Percentiles rank a stretch among this genome's conserved stretches.
Evolutionary conservation across 345 rosid species (phyloP).

Genomic region (Bruguiera gymnorhiza): DNA sequence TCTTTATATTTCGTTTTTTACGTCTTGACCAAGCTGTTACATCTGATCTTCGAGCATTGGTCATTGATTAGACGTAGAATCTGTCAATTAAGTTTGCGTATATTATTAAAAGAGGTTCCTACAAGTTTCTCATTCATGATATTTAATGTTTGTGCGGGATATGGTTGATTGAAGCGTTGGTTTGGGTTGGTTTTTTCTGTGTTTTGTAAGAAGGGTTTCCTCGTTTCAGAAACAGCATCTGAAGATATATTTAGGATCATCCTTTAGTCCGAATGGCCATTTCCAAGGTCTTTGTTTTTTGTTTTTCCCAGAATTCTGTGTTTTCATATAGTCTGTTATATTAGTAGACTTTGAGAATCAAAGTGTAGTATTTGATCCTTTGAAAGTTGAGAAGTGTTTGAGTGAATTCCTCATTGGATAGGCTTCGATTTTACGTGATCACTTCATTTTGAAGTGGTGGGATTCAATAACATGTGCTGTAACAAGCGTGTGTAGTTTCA

Average conservation of each 20-base stretch:
- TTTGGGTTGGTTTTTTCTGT: not conserved
- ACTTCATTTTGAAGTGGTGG: constrained; percentile 16
- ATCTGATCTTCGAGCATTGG: not conserved
- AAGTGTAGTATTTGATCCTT: not conserved
- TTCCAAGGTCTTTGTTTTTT: not conserved
- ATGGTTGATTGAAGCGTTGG: not conserved
- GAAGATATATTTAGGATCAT: not conserved
- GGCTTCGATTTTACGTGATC: not conserved
- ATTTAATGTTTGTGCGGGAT: not conserved
- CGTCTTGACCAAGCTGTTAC: not conserved
- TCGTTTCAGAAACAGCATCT: not conserved
- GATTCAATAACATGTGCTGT: not conserved
- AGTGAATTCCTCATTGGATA: not conserved
- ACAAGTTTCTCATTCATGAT: constrained; percentile 3
- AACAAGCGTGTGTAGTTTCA: constrained; percentile 2
- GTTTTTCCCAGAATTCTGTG: not conserved
- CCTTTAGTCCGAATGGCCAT: not conserved
- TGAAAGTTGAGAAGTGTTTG: not conserved
- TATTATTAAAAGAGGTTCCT: not conserved
- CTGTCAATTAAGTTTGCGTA: constrained; percentile 6
- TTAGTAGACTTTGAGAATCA: not conserved
- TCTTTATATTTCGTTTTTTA: not conserved
- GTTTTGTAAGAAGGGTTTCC: not conserved
- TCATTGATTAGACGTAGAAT: constrained; percentile 11
- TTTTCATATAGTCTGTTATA: not conserved